phyloP scores from a whole-genome alignment of 805 yeast species.

The Pichia cabralensis region DNA sequence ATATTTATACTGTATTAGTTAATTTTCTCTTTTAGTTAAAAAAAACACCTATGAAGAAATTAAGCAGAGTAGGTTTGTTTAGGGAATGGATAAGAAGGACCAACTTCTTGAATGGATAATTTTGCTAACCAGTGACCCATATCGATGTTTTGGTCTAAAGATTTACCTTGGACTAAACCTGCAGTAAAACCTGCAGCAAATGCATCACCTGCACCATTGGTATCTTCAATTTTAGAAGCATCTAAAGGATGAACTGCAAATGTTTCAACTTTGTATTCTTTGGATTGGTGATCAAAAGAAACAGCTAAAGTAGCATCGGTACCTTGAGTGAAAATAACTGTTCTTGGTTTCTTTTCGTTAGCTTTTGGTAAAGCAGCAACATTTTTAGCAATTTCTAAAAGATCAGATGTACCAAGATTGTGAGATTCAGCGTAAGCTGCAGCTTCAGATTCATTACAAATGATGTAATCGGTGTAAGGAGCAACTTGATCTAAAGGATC shows the following conservation, averaged over 20 bases:
- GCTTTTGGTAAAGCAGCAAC: conserved; percentile 73
- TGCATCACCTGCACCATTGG: conserved; percentile 99
- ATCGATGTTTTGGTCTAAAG: conserved; percentile 50
- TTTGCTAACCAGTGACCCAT: conserved; percentile 97
- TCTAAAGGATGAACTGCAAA: conserved; percentile 68
- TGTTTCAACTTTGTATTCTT: conserved; percentile 37
- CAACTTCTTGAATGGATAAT: conserved; percentile 82
- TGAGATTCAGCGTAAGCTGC: conserved; percentile 88
- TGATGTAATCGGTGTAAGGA: conserved; percentile 83
- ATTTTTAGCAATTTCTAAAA: conserved; percentile 69
- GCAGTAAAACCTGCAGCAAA: conserved; percentile 95
- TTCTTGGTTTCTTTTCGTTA: conserved; percentile 60
- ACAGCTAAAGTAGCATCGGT: conserved; percentile 82
- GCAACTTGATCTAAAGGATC: conserved; percentile 70
- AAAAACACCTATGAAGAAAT: too few relatives aligned
- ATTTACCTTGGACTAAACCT: conserved; percentile 67
- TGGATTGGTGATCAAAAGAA: conserved; percentile 38
- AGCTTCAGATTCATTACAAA: conserved; percentile 97
- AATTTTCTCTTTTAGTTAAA: too few relatives aligned
- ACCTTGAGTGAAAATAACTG: conserved; percentile 93
- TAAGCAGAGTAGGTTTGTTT: conserved; percentile 54
- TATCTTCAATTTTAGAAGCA: conserved; percentile 63
- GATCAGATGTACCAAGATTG: conserved; percentile 48
- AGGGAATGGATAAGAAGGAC: conserved; percentile 88
- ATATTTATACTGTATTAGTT: too few relatives aligned